Evolutionary conservation across 2,329 filamentous ascomycete species (phyloP).

Genomic region (Davidsoniella virescens): DNA sequence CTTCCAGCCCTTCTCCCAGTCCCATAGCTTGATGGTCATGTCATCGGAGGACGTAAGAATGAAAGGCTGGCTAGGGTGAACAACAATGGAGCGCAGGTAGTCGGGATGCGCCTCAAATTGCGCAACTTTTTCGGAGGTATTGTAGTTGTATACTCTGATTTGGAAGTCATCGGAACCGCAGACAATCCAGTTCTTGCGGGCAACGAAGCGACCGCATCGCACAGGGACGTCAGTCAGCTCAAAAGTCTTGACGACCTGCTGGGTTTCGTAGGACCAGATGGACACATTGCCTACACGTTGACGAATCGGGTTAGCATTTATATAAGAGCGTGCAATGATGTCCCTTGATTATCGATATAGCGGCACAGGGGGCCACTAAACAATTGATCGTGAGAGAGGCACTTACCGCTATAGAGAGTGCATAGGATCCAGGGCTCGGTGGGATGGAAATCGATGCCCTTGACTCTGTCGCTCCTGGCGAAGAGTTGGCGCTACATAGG

Average conservation of each 20-base stretch:
- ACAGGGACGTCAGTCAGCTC: conserved; percentile 97
- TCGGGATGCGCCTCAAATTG: conserved; percentile 95
- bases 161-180: conserved; percentile 89
- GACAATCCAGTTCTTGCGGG: conserved; percentile 97
- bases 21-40: conserved; percentile 97
- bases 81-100: conserved; percentile 91
- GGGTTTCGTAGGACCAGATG: conserved; percentile 97
- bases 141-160: conserved; percentile 91
- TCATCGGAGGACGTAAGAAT: conserved; percentile 94
- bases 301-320: neutral
- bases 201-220: conserved; percentile 87
- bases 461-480: conserved; percentile 87
- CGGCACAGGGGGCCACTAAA: neutral
- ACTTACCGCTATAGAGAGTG: conserved; percentile 81
- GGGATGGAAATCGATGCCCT: conserved; percentile 93
- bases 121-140: conserved; percentile 96
- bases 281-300: conserved; percentile 69
- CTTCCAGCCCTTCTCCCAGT: conserved; percentile 98
- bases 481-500: conserved; percentile 28
- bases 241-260: conserved; percentile 95
- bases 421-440: conserved; percentile 95
- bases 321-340: conserved; percentile 9
- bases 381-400: neutral
- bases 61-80: conserved; percentile 90
- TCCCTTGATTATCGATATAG: neutral